Evolutionary conservation across 2,329 filamentous ascomycete species (phyloP).

Genomic region (Aspergillus ochraceus): DNA sequence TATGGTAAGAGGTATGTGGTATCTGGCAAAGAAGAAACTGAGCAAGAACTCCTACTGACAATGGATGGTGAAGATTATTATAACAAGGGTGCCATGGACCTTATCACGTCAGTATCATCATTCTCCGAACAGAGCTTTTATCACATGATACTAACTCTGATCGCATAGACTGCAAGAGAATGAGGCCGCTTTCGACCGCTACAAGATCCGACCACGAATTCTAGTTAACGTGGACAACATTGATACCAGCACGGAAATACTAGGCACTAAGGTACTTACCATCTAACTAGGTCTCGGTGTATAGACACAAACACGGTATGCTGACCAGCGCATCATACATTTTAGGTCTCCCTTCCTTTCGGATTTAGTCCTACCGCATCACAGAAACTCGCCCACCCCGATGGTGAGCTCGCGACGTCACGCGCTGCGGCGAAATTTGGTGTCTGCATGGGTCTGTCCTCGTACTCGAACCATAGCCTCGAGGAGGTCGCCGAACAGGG

Average conservation of each 20-base stretch:
- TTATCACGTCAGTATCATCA: conserved; percentile 42
- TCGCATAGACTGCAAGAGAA: conserved; percentile 50
- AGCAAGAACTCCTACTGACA: neutral
- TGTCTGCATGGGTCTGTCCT: conserved; percentile 51
- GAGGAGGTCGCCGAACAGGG: conserved; percentile 49
- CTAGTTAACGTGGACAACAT: conserved; percentile 46
- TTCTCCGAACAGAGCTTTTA: neutral
- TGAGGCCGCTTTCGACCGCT: conserved; percentile 52
- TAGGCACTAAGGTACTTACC: conserved; percentile 37
- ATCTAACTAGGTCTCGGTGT: neutral
- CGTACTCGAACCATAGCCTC: conserved; percentile 47
- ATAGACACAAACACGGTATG: neutral
- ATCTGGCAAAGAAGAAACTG: neutral
- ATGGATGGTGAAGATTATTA: conserved; percentile 50
- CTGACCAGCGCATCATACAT: neutral
- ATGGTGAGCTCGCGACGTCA: conserved; percentile 54
- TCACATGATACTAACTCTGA: neutral
- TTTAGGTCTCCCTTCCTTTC: conserved; percentile 49
- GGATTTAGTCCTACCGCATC: conserved; percentile 57
- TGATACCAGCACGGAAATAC: conserved; percentile 46
- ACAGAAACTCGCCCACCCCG: conserved; percentile 53
- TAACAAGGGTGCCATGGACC: conserved; percentile 59
- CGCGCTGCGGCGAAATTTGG: conserved; percentile 46
- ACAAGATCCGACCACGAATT: conserved; percentile 51
- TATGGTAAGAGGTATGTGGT: conserved; percentile 36